Evolutionary conservation across 2,329 filamentous ascomycete species (phyloP), one percentile per base, ranked within the genome.

Genomic region (Cadophora sp.): DNA sequence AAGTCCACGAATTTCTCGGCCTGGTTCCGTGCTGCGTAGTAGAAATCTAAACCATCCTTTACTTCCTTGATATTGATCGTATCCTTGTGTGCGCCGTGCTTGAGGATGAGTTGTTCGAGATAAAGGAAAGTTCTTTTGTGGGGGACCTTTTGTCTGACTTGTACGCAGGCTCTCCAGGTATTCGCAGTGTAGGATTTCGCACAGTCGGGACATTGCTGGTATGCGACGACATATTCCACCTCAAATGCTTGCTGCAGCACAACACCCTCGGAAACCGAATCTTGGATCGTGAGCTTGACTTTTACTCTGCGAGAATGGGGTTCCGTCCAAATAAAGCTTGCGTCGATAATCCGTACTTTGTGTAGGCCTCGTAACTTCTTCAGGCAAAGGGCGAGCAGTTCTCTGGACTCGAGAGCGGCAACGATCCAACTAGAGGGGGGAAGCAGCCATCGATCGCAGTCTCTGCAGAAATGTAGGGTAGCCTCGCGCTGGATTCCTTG

Each of bases 21-120:
- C 74, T 97, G 92, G 76, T 97, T 99, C 75, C 93, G 86, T 66
- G 91, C 89, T 0, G 93, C 87, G 77, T 96, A 99, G 84, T 90
- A 99, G 79, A 99, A 99, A 78, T 99, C 96, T 67, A 99, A 89
- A 1, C 96, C 96, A 74, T 97, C 94, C 80, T 94, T 94, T 33
- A 93, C 92, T 81, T 99, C 96, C 78, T 96, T 97, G 81, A 99
- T 99, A 79, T 98, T 99, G 80, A 97, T 94, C 0, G 95, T 96
- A 73, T 99, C 94, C 71, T 89, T 87, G 79, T 97, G 94, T 4
- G 95, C 96, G 65, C 88, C 87, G 79, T 98, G 94, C 83, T 97
- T 98, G 74, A 99, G 84, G 74, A 99, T 97, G 65, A 98, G 85
- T 83, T 99, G 95, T 80, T 98, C 96, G 43, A 98, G 88, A 77